Evolutionary conservation across 2,329 filamentous ascomycete genomes (phyloP).

Genomic region (Hypoxylon sp.): DNA sequence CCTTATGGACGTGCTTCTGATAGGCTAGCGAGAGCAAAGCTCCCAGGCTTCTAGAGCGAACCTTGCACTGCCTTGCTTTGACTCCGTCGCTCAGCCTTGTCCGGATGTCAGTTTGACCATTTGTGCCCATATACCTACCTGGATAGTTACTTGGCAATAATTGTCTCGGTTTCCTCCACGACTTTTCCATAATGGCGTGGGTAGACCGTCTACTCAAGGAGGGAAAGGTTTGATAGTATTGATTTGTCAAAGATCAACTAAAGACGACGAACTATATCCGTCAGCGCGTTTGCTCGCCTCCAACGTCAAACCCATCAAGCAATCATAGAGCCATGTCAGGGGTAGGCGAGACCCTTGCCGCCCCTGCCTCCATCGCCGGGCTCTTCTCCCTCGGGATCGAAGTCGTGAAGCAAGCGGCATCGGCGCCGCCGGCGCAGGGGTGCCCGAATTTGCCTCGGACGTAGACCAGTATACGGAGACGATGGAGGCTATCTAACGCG

Average conservation of each 20-base stretch:
- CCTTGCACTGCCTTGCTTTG: background rate
- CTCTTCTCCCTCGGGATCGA: slow-evolving; percentile 3
- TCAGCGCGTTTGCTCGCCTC: background rate
- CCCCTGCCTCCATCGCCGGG: background rate
- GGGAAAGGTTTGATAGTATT: background rate
- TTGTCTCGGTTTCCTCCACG: background rate
- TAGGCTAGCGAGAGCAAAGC: background rate
- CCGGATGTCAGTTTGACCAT: background rate
- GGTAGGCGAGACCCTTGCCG: background rate
- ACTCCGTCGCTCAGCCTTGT: background rate
- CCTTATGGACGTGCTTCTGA: background rate
- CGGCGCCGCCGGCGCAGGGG: slow-evolving; percentile 5
- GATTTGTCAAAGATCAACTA: background rate
- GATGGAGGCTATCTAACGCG: background rate
- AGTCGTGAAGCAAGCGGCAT: slow-evolving; percentile 6
- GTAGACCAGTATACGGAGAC: background rate
- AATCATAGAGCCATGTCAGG: background rate
- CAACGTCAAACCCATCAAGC: background rate
- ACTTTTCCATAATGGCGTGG: background rate
- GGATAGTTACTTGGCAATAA: background rate
- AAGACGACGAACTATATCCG: background rate
- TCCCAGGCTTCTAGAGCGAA: background rate
- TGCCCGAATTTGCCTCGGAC: slow-evolving; percentile 1
- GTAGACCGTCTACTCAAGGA: background rate
- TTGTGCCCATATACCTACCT: background rate